Evolutionary conservation across 371 early-diverging fungal genomes (phyloP), one percentile per base, ranked within the genome.

Genomic region (Capillidium heterosporum): DNA sequence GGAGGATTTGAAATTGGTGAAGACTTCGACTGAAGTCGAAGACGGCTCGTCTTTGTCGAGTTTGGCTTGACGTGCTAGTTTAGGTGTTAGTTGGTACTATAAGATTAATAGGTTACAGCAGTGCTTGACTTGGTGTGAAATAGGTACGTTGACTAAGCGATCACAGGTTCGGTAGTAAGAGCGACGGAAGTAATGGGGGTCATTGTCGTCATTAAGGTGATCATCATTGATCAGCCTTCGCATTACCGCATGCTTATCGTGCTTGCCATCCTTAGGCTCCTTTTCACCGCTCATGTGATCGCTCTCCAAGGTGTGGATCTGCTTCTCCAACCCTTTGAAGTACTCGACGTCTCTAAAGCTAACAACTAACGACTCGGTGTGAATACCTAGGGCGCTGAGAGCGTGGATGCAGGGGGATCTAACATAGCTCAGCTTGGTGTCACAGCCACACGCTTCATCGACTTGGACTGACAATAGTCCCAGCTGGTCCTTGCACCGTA

Each of bases 311-410:
- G 31, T 27, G 5, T 50, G 11, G 17, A 50, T 8, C 19, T 50
- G 51, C 8, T 50, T 32, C 31, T 50, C 51, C 5, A 50, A 15
- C 10, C 51, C 51, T 8, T 23, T 23, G 8, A 32, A 21, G 31
- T 50, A 50, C 19, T 50, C 51, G 8, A 50, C 51, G 31, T 50
- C 51, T 50, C 51, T 26, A 50, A 50, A 50, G 19, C 51, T 50
- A 13, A 50, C 29, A 15, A 50, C 51, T 50, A 27, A 27, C 27
- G 51, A 50, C 17, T 50, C 51, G 11, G 27, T 11, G 5, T 50
- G 51, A 24, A 50, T 15, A 17, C 26, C 26, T 4, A 27, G 29
- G 8, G 32, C 23, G 10, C 4, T 10, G 11, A 50, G 8, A 15
- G 15, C 51, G 19, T 29, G 8, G 4, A 10, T 50, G 19, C 51